Evolutionary conservation across 1,284 basidiomycete species (phyloP), one percentile per base, ranked within the genome.

Genomic region (Somion occarium): DNA sequence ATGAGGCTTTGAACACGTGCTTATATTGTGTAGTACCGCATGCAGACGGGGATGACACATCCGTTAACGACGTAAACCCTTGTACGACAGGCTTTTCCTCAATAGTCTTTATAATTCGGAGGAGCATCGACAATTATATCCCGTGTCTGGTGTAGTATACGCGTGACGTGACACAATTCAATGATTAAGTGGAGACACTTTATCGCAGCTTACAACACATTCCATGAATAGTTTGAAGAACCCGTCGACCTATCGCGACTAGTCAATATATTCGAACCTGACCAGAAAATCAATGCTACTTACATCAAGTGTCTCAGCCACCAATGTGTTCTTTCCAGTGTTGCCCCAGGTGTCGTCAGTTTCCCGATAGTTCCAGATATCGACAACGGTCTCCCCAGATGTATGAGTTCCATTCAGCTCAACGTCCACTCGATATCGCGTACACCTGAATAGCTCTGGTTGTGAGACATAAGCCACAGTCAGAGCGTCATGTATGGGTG

Each of bases 401-500:
- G 84, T 80, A 56, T 83, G 79, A 23, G 68, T 67, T 2, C 85
- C 85, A 7, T 68, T 73, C 9, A 87, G 73, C 58, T 93, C 91
- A 15, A 90, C 76, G 57, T 93, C 91, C 0, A 93, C 88, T 44
- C 84, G 75, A 62, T 82, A 80, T 22, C 90, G 73, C 49, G 66
- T 76, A 37, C 70, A 69, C 18, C 65, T 64, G 66, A 92, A 91
- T 2, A 91, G 59, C 3, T 80, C 73, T 0, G 88, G 88, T 18
- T 69, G 64, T 0, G 80, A 76, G 30, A 91, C 72, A 54, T 88
- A 92, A 11, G 82, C 85, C 48, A 93, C 72, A 0, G 89, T 88
- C 26, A 93, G 73, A 0, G 89, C 82, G 59, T 93, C 91, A 56
- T 93, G 91, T 1, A 93, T 71, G 1, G 91, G 91, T 5, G 91